A percentile compares a stretch with the other conserved stretches of the same genome.
Conservation (phyloP, 1,284 basidiomycete genomes). For the Pseudozyma pruni region DNA sequence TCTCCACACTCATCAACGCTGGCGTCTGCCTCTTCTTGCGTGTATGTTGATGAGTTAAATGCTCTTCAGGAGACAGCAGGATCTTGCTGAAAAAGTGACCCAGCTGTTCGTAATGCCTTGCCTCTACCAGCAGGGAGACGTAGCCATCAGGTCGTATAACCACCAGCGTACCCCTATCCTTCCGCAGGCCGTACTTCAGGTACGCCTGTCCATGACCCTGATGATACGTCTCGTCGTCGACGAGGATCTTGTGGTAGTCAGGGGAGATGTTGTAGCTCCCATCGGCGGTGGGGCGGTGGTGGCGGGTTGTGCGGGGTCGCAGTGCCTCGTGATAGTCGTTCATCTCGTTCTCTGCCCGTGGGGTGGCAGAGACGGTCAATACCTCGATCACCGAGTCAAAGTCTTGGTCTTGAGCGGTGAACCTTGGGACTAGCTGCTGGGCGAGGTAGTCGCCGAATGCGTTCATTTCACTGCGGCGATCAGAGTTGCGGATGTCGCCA, state of each 20-base stretch:
- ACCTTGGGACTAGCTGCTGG: slow-evolving; percentile 8
- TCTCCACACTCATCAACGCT: slow-evolving; percentile 10
- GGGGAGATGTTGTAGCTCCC: slow-evolving; percentile 27
- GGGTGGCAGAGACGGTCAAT: slow-evolving; percentile 26
- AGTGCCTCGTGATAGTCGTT: slow-evolving; percentile 19
- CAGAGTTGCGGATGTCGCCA: slow-evolving; percentile 27
- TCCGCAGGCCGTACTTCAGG: slow-evolving; percentile 20
- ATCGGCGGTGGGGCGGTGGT: slow-evolving; percentile 17
- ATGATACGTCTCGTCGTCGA: slow-evolving; percentile 35
- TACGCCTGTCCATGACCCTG: slow-evolving; percentile 35
- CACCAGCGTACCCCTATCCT: slow-evolving; percentile 25
- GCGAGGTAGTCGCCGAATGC: slow-evolving; percentile 18
- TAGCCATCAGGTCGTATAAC: slow-evolving; percentile 41
- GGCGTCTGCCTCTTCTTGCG: slow-evolving; percentile 18
- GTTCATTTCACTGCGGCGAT: slow-evolving; percentile 17
- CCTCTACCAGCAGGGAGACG: slow-evolving; percentile 24
- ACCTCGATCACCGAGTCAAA: slow-evolving; percentile 43
- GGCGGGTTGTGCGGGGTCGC: slow-evolving; percentile 16
- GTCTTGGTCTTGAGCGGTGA: slow-evolving; percentile 25
- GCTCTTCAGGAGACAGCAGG: slow-evolving; percentile 10
- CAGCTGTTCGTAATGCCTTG: slow-evolving; percentile 11
- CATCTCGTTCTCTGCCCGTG: slow-evolving; percentile 15
- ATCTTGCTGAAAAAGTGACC: slow-evolving; percentile 23
- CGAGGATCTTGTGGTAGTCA: slow-evolving; percentile 43
- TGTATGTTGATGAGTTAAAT: slow-evolving; percentile 28